Conservation (phyloP, 176 grass and related monocot species). For the Coix lacrymajobi region DNA sequence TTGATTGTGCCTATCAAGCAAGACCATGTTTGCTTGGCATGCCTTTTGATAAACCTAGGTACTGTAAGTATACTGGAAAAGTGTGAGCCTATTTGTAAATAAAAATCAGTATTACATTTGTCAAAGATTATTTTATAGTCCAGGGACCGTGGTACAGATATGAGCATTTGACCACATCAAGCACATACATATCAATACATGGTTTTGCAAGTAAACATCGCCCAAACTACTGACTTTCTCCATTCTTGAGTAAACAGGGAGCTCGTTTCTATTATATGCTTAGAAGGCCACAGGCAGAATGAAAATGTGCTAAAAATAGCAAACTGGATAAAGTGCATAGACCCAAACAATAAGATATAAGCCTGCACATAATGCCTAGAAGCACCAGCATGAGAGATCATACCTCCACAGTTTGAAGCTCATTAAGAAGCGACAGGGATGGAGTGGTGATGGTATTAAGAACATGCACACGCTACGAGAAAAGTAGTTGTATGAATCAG, state of each 20-base stretch:
- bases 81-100: not conserved
- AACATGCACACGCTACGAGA: slow-evolving; percentile 80
- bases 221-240: not conserved
- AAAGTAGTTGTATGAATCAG: slow-evolving; percentile 29
- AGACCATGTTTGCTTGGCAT: not conserved
- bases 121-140: not conserved
- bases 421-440: slow-evolving; percentile 84
- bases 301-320: not conserved
- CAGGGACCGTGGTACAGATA: not conserved
- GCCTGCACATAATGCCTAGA: not conserved
- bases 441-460: slow-evolving; percentile 89
- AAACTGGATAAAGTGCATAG: not conserved
- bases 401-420: slow-evolving; percentile 97
- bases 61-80: not conserved
- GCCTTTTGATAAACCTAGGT: not conserved
- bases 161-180: not conserved
- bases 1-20: not conserved
- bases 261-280: not conserved
- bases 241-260: not conserved
- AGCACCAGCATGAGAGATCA: not conserved
- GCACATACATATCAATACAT: not conserved
- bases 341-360: not conserved
- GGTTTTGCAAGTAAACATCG: not conserved
- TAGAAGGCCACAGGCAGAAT: not conserved
- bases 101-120: not conserved